These are phyloP conservation scores for Mycena floridula DNA, from an alignment of 768 basidiomycete genomes.

Conservation along the genomic window DNA sequence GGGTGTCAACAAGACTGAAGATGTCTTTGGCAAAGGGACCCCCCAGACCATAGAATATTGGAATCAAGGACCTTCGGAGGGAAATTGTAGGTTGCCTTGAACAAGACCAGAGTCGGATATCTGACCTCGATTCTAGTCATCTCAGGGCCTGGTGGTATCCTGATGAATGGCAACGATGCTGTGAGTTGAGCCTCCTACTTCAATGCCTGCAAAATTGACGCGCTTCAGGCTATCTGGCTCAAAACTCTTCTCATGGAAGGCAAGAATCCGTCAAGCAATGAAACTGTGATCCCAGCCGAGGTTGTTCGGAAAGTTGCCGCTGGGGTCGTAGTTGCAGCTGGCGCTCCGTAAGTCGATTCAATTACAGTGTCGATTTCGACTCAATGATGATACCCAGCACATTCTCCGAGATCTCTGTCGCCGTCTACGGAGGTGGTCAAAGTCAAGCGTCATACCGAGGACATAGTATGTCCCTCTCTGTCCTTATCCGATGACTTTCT, in stretches of 20 bases:
- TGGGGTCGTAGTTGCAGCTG: conserved; percentile 15
- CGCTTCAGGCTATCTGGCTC: too few species aligned
- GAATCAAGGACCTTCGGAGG: too few species aligned
- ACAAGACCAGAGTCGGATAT: background rate
- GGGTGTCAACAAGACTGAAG: too few species aligned
- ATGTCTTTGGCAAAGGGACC: conserved; percentile 1
- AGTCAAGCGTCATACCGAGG: conserved; percentile 17
- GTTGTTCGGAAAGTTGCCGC: conserved; percentile 17
- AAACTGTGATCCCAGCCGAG: too few species aligned
- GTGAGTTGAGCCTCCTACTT: conserved; percentile 12
- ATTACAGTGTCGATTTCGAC: conserved; percentile 2
- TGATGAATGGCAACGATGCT: conserved; percentile 19
- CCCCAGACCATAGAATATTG: conserved; percentile 11
- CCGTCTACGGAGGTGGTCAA: conserved; percentile 24
- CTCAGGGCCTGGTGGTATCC: conserved; percentile 23
- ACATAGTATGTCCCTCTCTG: conserved; percentile 11
- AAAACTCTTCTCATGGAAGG: too few species aligned
- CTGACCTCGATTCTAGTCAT: conserved; percentile 11
- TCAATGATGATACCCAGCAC: background rate
- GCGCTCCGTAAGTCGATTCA: too few species aligned
- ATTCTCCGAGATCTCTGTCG: conserved; percentile 16
- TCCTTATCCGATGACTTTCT: too few species aligned
- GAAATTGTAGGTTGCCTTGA: conserved; percentile 14
- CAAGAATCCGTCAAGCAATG: too few species aligned
- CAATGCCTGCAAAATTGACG: conserved; percentile 15